phyloP scores from a whole-genome alignment of 2,329 filamentous ascomycete genomes.

The Geoglossum cookeanum region DNA sequence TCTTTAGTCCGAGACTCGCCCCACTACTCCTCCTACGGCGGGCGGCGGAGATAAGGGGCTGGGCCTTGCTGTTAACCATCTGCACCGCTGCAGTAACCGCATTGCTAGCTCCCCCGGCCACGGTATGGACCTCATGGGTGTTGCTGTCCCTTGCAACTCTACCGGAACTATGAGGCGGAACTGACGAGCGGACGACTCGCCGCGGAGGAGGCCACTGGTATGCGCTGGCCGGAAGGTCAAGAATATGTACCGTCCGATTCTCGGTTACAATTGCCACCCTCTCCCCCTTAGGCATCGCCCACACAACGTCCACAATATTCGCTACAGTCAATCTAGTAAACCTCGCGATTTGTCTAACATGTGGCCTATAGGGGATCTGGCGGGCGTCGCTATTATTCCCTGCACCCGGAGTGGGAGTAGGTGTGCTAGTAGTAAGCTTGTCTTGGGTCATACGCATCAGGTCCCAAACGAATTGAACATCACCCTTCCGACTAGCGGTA shows the following conservation, averaged over 20 bases:
- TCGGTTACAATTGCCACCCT: conserved; percentile 79
- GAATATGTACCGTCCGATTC: conserved; percentile 83
- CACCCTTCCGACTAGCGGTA: conserved; percentile 67
- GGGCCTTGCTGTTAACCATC: conserved; percentile 39
- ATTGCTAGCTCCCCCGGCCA: conserved; percentile 15
- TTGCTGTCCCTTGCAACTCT: background rate
- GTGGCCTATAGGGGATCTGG: conserved; percentile 23
- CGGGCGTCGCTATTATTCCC: conserved; percentile 5
- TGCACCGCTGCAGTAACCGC: conserved; percentile 53
- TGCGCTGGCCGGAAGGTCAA: conserved; percentile 65
- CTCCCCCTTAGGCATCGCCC: conserved; percentile 66
- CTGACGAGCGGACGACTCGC: conserved; percentile 17
- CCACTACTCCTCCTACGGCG: conserved; percentile 32
- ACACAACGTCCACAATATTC: conserved; percentile 74
- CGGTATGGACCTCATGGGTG: background rate
- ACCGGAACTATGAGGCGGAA: conserved; percentile 21
- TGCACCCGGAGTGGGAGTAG: conserved; percentile 6
- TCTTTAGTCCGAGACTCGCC: conserved; percentile 19
- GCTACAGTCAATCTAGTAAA: conserved; percentile 86
- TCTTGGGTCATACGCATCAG: conserved; percentile 39
- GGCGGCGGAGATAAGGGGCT: conserved; percentile 47
- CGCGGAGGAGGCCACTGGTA: conserved; percentile 71
- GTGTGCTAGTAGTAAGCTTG: conserved; percentile 9
- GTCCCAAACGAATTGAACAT: conserved; percentile 68
- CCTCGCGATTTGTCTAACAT: conserved; percentile 67